Percentiles rank a stretch among this genome's conserved stretches.
Conservation (phyloP, 306 rosid species). For the Hippophae tibetana region DNA sequence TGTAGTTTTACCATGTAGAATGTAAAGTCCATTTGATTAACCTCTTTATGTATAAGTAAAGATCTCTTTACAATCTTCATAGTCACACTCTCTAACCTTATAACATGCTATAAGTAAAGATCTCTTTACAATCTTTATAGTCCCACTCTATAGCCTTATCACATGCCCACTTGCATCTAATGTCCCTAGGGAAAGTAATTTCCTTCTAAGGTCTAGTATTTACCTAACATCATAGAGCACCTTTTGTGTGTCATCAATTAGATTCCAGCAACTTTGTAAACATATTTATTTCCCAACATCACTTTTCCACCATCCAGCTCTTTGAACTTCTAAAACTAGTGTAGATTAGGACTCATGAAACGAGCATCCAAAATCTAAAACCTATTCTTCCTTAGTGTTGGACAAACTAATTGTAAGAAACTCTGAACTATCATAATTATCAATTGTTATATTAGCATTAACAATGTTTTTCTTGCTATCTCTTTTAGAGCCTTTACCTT, state of each 20-base stretch:
- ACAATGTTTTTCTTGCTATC: too few relatives aligned
- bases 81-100: background rate
- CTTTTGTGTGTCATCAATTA: background rate
- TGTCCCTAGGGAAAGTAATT: background rate
- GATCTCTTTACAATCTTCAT: background rate
- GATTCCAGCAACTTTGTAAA: too few relatives aligned
- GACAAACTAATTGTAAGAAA: too few relatives aligned
- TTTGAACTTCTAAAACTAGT: too few relatives aligned
- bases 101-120: background rate
- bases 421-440: too few relatives aligned
- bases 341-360: too few relatives aligned
- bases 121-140: background rate
- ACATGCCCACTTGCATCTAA: background rate
- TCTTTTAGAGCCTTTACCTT: too few relatives aligned
- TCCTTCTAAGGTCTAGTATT: background rate
- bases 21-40: background rate
- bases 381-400: too few relatives aligned
- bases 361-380: too few relatives aligned
- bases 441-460: too few relatives aligned
- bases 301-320: too few relatives aligned
- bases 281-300: too few relatives aligned
- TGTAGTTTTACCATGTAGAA: background rate
- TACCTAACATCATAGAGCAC: background rate
- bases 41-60: background rate
- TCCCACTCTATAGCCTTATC: background rate